phyloP scores from a whole-genome alignment of 2,329 filamentous ascomycete genomes.

The Pseudophaeomoniella oleicola region DNA sequence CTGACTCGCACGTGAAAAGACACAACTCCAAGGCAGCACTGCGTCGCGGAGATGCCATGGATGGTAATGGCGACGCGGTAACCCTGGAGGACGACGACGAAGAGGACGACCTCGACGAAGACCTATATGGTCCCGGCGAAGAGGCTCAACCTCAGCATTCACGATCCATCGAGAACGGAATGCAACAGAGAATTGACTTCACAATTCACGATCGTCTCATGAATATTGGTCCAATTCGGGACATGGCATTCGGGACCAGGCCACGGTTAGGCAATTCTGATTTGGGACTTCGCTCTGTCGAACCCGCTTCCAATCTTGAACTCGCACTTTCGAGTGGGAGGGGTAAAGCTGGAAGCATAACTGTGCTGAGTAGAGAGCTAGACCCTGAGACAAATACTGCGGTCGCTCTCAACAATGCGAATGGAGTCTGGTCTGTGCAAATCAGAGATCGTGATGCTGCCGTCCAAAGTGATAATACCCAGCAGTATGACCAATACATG shows the following conservation, averaged over 20 bases:
- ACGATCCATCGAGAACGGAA: not conserved
- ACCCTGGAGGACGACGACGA: constrained; percentile 37
- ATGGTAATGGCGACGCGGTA: no score
- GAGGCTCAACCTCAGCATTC: constrained; percentile 12
- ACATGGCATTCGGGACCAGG: constrained; percentile 54
- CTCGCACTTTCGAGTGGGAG: constrained; percentile 39
- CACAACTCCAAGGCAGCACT: constrained; percentile 5
- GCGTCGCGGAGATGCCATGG: constrained; percentile 1
- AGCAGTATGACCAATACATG: constrained; percentile 69
- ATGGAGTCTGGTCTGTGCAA: constrained; percentile 69
- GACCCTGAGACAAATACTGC: constrained; percentile 56
- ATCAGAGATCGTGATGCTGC: constrained; percentile 31
- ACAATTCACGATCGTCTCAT: constrained; percentile 61
- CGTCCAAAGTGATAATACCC: constrained; percentile 35
- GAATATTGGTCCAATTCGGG: constrained; percentile 66
- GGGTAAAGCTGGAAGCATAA: constrained; percentile 50
- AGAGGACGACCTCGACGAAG: constrained; percentile 27
- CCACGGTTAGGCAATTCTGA: constrained; percentile 24
- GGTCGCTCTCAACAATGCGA: constrained; percentile 57
- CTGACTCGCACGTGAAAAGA: constrained; percentile 28
- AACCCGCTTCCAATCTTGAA: constrained; percentile 25
- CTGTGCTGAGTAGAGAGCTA: constrained; percentile 64
- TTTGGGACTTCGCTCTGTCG: constrained; percentile 31
- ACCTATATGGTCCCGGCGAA: constrained; percentile 46
- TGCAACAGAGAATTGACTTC: constrained; percentile 50